Evolutionary conservation across 2,329 filamentous ascomycete genomes (phyloP).

Genomic region (Microsporum audouinii): DNA sequence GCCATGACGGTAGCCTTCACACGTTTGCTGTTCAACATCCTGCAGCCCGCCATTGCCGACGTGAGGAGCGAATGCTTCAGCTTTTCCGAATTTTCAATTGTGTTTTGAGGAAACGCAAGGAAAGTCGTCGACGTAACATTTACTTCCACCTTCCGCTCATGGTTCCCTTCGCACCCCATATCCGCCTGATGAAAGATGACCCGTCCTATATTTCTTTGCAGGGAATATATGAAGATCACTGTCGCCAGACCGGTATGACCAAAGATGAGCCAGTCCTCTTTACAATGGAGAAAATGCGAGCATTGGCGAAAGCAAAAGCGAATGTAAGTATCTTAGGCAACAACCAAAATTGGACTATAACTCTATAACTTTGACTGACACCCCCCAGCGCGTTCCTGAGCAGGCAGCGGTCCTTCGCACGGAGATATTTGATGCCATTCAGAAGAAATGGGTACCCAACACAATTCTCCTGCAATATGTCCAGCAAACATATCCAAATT

Average conservation of each 20-base stretch:
- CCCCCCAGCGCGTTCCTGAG: conserved; percentile 42
- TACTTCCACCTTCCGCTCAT: conserved; percentile 95
- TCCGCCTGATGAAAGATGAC: conserved; percentile 92
- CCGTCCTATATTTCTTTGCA: conserved; percentile 88
- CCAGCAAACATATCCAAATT: conserved; percentile 74
- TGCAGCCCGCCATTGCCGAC: conserved; percentile 76
- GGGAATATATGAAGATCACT: conserved; percentile 92
- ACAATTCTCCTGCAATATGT: conserved; percentile 80
- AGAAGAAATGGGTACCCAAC: conserved; percentile 81
- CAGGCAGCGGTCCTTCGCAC: conserved; percentile 62
- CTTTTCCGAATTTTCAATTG: conserved; percentile 97
- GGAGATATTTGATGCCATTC: conserved; percentile 89
- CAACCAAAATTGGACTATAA: not conserved
- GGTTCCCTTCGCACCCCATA: conserved; percentile 87
- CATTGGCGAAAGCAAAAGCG: conserved; percentile 58
- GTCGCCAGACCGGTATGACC: conserved; percentile 69
- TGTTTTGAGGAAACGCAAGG: conserved; percentile 80
- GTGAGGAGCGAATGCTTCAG: conserved; percentile 90
- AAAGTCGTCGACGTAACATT: conserved; percentile 81
- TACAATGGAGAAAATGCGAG: conserved; percentile 85
- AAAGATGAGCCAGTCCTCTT: conserved; percentile 95
- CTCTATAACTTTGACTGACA: conserved; percentile 20
- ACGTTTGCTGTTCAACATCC: conserved; percentile 94
- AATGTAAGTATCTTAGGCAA: conserved; percentile 26
- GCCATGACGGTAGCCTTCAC: conserved; percentile 95